Conservation (phyloP, 345 rosid species). For the Corchorus capsularis region DNA sequence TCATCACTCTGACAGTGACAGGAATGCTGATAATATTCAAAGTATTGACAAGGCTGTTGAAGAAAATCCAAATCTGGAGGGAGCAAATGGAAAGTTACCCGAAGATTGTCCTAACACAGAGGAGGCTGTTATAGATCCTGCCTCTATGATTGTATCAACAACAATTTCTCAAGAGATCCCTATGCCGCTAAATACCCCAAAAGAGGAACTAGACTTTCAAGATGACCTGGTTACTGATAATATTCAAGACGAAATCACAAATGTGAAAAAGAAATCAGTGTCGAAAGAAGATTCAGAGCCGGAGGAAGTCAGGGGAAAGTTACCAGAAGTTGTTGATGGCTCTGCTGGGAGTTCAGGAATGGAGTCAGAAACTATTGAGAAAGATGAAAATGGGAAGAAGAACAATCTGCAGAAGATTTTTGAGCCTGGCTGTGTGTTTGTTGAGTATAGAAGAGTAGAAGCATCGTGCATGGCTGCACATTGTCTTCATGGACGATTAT, state of each 20-base stretch:
- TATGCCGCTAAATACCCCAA: slow-evolving; percentile 20
- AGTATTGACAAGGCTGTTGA: slow-evolving; percentile 23
- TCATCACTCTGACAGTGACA: slow-evolving; percentile 22
- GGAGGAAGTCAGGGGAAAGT: slow-evolving; percentile 26
- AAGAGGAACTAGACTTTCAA: slow-evolving; percentile 28
- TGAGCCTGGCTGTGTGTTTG: slow-evolving; percentile 68
- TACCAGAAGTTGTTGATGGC: slow-evolving; percentile 17
- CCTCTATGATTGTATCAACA: slow-evolving; percentile 17
- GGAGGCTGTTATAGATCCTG: slow-evolving; percentile 24
- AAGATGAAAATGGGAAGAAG: slow-evolving; percentile 32
- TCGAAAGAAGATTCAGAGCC: slow-evolving; percentile 23
- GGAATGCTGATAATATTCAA: slow-evolving; percentile 18
- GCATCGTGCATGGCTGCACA: slow-evolving; percentile 72
- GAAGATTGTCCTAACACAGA: slow-evolving; percentile 16
- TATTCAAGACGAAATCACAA: slow-evolving; percentile 12
- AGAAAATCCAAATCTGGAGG: slow-evolving; percentile 27
- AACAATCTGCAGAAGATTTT: slow-evolving; percentile 36
- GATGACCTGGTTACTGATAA: slow-evolving; percentile 20
- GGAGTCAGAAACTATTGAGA: slow-evolving; percentile 29
- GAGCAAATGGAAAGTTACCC: slow-evolving; percentile 20
- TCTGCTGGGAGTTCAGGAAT: slow-evolving; percentile 21
- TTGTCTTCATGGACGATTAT: slow-evolving; percentile 69
- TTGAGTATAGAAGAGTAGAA: slow-evolving; percentile 78
- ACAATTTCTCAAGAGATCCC: slow-evolving; percentile 12
- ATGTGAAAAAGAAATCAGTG: slow-evolving; percentile 20